Evolutionary conservation across 2,329 filamentous ascomycete genomes (phyloP), one percentile per base, ranked within the genome.

Genomic region (Teratosphaeria pseudoeucalypti): DNA sequence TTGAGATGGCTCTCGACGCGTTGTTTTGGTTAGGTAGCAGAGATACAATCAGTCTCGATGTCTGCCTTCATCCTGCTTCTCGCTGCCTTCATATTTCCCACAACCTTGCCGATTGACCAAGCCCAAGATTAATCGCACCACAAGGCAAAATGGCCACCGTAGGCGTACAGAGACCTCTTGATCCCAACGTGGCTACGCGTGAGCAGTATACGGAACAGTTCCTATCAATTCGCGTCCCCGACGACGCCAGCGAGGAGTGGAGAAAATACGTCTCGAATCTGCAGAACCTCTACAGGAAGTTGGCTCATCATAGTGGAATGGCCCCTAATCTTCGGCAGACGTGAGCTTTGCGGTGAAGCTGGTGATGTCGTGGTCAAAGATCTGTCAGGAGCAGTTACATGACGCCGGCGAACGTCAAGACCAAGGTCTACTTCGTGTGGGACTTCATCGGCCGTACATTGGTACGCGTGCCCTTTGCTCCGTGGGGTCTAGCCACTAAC

Each of bases 341-440:
- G 43, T 49, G 43, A 49, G 43, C 43, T 49, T 49, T n/a, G 1
- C n/a, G 23, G 16, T 19, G 2, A n/a, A 16, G 9, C n/a, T 6
- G 16, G 16, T 49, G n/a, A 19, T 19, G 9, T n/a, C 43, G 4
- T 49, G 14, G 14, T 7, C 14, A 19, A n/a, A 47, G 7, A 7
- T n/a, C 9, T 47, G 16, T 6, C 43, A 47, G 43, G 43, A 2
- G 19, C 43, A 47, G 43, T 1, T 73, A 67, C 62, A 71, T 68
- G 65, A 71, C 70, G 6, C 73, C 71, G 7, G 71, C 72, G 2
- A 62, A 61, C 10, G 60, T 57, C 19, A 74, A 74, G 67, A 74
- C 71, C 56, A 70, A 66, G n/a, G 66, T 73, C 29, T 75, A 74
- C 53, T 69, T 67, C 23, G 71, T 70, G 70, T 73, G 71, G 71